A percentile compares a stretch with the other conserved stretches of the same genome.
phyloP scores from a whole-genome alignment of 1,284 basidiomycete genomes.

The Puccinia coronata region DNA sequence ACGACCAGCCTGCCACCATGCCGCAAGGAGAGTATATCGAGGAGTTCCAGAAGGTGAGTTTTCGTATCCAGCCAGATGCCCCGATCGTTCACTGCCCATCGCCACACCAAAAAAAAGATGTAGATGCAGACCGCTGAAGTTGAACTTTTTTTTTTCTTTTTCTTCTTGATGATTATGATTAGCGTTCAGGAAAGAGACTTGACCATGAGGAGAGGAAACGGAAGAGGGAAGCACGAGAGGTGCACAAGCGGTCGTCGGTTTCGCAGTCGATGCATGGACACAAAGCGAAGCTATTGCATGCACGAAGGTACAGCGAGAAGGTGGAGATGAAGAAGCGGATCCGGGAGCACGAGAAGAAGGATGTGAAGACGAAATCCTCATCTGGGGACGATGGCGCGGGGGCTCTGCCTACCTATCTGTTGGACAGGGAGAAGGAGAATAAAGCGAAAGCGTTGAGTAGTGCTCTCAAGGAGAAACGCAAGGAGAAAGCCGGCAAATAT shows the following conservation, averaged over 20 bases:
- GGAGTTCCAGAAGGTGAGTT: conserved; percentile 49
- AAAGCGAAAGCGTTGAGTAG: conserved; percentile 96
- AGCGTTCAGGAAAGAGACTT: conserved; percentile 63
- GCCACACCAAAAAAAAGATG: too few relatives aligned
- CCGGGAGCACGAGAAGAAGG: conserved; percentile 97
- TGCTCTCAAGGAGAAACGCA: conserved; percentile 97
- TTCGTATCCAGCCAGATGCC: not conserved
- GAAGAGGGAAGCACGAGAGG: conserved; percentile 85
- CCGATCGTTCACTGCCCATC: too few relatives aligned
- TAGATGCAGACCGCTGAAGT: too few relatives aligned
- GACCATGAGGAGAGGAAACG: conserved; percentile 66
- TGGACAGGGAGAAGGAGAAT: conserved; percentile 94
- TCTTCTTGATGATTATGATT: not conserved
- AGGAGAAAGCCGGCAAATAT: conserved; percentile 98
- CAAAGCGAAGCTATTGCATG: conserved; percentile 96
- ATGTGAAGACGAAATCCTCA: conserved; percentile 93
- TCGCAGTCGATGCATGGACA: conserved; percentile 95
- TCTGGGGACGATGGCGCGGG: conserved; percentile 77
- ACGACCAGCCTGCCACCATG: conserved; percentile 3
- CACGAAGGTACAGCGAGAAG: conserved; percentile 93
- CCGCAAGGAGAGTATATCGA: conserved; percentile 50
- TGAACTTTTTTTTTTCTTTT: too few relatives aligned
- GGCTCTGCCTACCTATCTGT: conserved; percentile 87
- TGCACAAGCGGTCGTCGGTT: conserved; percentile 80
- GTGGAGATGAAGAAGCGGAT: conserved; percentile 98